These are phyloP conservation scores for Colletotrichum eremochloae DNA, from an alignment of 2,329 filamentous ascomycete species.

Conservation along the genomic window DNA sequence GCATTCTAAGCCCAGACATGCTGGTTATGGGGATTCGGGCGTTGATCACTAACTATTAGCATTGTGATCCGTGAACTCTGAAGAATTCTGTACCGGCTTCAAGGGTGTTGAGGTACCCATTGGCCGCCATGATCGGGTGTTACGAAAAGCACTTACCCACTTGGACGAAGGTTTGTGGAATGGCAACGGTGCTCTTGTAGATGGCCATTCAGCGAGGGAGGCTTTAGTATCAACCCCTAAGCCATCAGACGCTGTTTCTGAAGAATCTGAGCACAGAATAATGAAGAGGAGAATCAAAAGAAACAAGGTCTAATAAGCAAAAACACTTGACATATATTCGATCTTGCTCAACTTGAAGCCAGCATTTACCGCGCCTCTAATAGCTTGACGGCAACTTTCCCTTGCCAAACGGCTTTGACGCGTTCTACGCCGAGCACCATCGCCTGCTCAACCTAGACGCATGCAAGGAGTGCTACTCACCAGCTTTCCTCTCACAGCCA, in stretches of 20 bases:
- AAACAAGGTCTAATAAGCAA: background rate
- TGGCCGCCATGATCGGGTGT: constrained; percentile 28
- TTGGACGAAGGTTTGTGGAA: constrained; percentile 12
- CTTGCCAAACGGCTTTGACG: too few species aligned
- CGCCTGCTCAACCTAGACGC: too few species aligned
- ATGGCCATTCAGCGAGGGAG: constrained; percentile 33
- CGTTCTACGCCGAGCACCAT: too few species aligned
- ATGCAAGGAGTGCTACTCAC: too few species aligned
- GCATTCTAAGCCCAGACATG: background rate
- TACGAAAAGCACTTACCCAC: constrained; percentile 39
- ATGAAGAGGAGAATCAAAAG: background rate
- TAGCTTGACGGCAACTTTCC: constrained; percentile 23
- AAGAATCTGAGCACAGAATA: too few species aligned
- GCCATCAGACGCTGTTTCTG: background rate
- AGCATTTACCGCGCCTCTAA: constrained; percentile 33
- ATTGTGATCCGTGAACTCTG: constrained; percentile 20
- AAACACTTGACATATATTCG: constrained; percentile 40
- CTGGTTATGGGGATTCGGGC: background rate
- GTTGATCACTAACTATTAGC: background rate
- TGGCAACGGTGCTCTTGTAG: constrained; percentile 10
- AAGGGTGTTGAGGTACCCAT: constrained; percentile 25
- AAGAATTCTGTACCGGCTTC: constrained; percentile 9
- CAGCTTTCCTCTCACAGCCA: too few species aligned
- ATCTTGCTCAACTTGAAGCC: constrained; percentile 38
- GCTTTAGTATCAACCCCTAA: constrained; percentile 36